Evolutionary conservation across 108 stramenopile species (phyloP).

Genomic region (Pseudonitzschia delicatissima): DNA sequence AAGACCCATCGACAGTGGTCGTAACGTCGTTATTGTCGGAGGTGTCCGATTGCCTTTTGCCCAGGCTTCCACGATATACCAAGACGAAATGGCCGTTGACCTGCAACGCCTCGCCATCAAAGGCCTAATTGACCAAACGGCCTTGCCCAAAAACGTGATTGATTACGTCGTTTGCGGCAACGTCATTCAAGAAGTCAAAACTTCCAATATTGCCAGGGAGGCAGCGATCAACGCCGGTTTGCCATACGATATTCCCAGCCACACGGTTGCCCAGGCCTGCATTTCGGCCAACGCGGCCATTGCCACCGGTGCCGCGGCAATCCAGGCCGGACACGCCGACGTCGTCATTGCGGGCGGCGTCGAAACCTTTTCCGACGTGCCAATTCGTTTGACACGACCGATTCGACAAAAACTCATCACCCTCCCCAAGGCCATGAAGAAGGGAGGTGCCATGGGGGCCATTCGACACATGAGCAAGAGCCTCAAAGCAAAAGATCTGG

Average conservation of each 20-base stretch:
- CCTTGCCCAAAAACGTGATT: constrained; percentile 77
- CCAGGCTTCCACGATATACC: constrained; percentile 87
- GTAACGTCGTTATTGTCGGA: constrained; percentile 89
- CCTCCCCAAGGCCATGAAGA: constrained; percentile 93
- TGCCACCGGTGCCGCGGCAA: constrained; percentile 90
- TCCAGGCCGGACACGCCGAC: constrained; percentile 88
- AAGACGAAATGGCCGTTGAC: constrained; percentile 94
- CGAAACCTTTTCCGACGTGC: constrained; percentile 96
- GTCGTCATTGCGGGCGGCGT: constrained; percentile 93
- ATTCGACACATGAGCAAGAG: constrained; percentile 86
- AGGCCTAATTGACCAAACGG: constrained; percentile 93
- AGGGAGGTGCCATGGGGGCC: constrained; percentile 81
- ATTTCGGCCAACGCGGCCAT: constrained; percentile 96
- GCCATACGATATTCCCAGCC: constrained; percentile 84
- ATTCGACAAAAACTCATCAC: constrained; percentile 92
- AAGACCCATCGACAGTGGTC: constrained; percentile 6
- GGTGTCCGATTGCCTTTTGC: constrained; percentile 96
- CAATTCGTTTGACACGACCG: constrained; percentile 88
- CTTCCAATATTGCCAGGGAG: constrained; percentile 94
- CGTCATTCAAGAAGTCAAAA: constrained; percentile 92
- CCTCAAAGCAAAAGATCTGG: constrained; percentile 85
- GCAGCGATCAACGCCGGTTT: constrained; percentile 96
- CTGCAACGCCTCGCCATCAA: constrained; percentile 91
- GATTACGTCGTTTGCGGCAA: constrained; percentile 96
- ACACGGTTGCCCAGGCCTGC: constrained; percentile 97